Conservation (phyloP, 129 eudicot species). For the Artemisia annua region DNA sequence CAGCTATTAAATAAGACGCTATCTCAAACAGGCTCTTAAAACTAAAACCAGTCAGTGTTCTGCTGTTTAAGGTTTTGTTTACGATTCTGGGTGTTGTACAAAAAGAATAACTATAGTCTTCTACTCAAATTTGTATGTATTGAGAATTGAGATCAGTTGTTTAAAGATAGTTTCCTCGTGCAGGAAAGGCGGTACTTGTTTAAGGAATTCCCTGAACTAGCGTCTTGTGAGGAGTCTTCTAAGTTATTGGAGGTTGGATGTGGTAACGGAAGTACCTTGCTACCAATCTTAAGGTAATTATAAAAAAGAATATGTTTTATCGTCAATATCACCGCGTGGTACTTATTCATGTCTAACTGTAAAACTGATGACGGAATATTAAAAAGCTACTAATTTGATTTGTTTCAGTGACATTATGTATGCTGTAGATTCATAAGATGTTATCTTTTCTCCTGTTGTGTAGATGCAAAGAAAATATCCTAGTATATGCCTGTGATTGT, state of each 20-base stretch:
- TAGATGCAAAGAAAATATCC: slow-evolving; percentile 53
- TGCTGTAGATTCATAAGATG: background rate
- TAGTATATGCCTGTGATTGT: slow-evolving; percentile 84
- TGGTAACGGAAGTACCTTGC: slow-evolving; percentile 92
- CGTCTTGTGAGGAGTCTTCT: slow-evolving; percentile 46
- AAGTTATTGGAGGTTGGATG: slow-evolving; percentile 90
- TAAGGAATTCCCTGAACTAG: slow-evolving; percentile 88
- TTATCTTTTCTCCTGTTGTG: slow-evolving; percentile 13
- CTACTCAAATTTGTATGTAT: background rate
- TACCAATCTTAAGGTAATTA: slow-evolving; percentile 67
- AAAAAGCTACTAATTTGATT: background rate
- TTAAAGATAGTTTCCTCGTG: slow-evolving; percentile 18
- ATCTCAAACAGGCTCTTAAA: no score
- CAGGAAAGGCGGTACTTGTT: slow-evolving; percentile 93
- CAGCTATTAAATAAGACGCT: no score
- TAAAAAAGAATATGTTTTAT: background rate
- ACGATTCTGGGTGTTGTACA: background rate
- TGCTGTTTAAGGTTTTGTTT: no score
- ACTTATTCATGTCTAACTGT: background rate
- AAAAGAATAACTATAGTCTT: background rate
- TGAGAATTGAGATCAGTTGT: slow-evolving; percentile 2
- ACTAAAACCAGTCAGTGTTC: no score
- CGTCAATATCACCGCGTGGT: background rate
- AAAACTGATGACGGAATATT: background rate
- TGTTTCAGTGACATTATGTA: background rate